A percentile compares a stretch with the other conserved stretches of the same genome.
Conservation (phyloP, 306 rosid species). For the Fragaria iinumae region DNA sequence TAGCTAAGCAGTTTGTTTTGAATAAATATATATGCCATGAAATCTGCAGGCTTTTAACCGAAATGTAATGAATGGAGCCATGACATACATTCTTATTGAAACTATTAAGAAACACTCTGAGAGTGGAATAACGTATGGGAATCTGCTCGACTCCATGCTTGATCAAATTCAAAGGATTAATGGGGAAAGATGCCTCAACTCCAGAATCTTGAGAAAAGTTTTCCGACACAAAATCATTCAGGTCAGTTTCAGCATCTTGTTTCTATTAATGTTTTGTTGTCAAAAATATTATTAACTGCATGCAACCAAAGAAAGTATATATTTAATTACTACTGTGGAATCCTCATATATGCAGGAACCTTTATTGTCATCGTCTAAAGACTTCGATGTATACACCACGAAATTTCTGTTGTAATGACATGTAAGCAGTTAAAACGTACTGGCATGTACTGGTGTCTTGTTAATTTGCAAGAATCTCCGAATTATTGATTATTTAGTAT, state of each 20-base stretch:
- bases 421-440: too few species aligned
- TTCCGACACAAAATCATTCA: slow-evolving; percentile 45
- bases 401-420: slow-evolving; percentile 30
- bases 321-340: neutral
- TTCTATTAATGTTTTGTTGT: neutral
- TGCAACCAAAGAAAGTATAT: neutral
- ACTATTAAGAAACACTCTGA: slow-evolving; percentile 14
- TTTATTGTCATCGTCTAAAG: slow-evolving; percentile 55
- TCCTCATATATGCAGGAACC: slow-evolving; percentile 46
- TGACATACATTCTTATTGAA: slow-evolving; percentile 56
- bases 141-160: slow-evolving; percentile 34
- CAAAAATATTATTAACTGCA: neutral
- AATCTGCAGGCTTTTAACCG: slow-evolving; percentile 47
- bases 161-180: slow-evolving; percentile 24
- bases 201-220: slow-evolving; percentile 25
- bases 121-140: slow-evolving; percentile 39
- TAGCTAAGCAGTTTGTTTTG: neutral
- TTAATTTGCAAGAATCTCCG: neutral
- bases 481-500: too few species aligned
- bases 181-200: slow-evolving; percentile 28
- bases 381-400: slow-evolving; percentile 40
- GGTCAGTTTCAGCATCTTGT: slow-evolving; percentile 24
- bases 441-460: too few species aligned
- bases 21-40: neutral
- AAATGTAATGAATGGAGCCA: slow-evolving; percentile 62